Evolutionary conservation across 1,284 basidiomycete genomes (phyloP).

Genomic region (Cutaneotrichosporon sp.): DNA sequence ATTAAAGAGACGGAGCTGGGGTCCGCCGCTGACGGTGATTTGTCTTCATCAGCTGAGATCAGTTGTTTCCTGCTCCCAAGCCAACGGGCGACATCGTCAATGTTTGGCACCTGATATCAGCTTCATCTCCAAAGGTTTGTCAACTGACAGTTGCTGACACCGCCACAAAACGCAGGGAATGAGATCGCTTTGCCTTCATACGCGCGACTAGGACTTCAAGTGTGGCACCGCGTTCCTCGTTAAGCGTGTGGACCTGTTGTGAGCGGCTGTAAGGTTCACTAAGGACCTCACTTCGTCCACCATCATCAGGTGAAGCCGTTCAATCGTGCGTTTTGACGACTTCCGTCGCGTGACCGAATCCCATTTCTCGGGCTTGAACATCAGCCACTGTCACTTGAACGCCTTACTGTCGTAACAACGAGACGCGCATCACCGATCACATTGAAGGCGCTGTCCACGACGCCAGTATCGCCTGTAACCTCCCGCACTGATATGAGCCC

Average conservation of each 20-base stretch:
- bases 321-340: conserved; percentile 35
- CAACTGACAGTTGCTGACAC: conserved; percentile 75
- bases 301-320: conserved; percentile 57
- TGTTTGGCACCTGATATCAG: conserved; percentile 60
- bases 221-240: conserved; percentile 81
- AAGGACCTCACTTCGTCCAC: conserved; percentile 76
- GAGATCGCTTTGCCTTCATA: conserved; percentile 59
- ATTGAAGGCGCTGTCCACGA: conserved; percentile 51
- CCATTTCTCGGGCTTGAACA: conserved; percentile 80
- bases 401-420: conserved; percentile 70
- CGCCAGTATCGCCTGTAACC: conserved; percentile 81
- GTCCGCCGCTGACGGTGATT: background rate
- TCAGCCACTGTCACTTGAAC: conserved; percentile 3
- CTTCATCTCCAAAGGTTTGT: background rate
- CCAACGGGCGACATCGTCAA: conserved; percentile 84
- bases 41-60: background rate
- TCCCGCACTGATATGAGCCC: conserved; percentile 59
- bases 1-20: conserved; percentile 22
- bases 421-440: conserved; percentile 62
- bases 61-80: conserved; percentile 51
- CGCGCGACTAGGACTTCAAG: conserved; percentile 88
- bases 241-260: conserved; percentile 78
- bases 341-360: conserved; percentile 74
- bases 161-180: conserved; percentile 70
- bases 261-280: background rate